These are phyloP conservation scores for Herpotrichia juniperi DNA, from an alignment of 2,329 filamentous ascomycete genomes.

Conservation along the genomic window DNA sequence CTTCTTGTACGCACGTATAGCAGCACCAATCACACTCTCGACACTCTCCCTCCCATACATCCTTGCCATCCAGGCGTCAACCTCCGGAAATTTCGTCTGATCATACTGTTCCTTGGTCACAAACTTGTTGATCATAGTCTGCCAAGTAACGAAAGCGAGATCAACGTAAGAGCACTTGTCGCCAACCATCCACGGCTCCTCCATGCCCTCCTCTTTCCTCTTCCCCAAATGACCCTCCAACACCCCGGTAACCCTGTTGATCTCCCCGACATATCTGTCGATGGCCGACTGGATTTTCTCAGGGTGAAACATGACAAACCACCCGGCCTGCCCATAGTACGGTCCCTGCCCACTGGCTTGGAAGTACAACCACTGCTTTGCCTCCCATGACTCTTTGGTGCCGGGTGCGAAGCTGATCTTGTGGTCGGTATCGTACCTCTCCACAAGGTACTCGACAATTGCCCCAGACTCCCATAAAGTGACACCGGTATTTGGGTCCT, in stretches of 20 bases:
- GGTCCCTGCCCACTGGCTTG: constrained; percentile 56
- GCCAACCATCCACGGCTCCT: constrained; percentile 38
- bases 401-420: constrained; percentile 44
- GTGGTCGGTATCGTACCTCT: constrained; percentile 51
- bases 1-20: not conserved
- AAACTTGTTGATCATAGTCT: constrained; percentile 8
- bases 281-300: constrained; percentile 55
- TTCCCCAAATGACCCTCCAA: constrained; percentile 49
- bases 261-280: constrained; percentile 55
- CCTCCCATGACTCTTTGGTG: constrained; percentile 44
- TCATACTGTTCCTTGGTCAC: constrained; percentile 13
- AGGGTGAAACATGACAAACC: constrained; percentile 45
- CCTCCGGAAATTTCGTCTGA: constrained; percentile 18
- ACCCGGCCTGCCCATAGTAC: constrained; percentile 48
- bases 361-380: constrained; percentile 54
- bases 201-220: constrained; percentile 17
- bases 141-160: constrained; percentile 33
- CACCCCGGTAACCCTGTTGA: constrained; percentile 54
- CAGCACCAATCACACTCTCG: constrained; percentile 3
- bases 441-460: constrained; percentile 52
- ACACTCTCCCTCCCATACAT: constrained; percentile 12
- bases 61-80: constrained; percentile 24
- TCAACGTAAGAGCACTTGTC: constrained; percentile 32
- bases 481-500: constrained; percentile 53
- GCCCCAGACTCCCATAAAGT: constrained; percentile 54